phyloP scores from a whole-genome alignment of 192 early-diverging fungal genomes.

The Umbelopsis sp. region DNA sequence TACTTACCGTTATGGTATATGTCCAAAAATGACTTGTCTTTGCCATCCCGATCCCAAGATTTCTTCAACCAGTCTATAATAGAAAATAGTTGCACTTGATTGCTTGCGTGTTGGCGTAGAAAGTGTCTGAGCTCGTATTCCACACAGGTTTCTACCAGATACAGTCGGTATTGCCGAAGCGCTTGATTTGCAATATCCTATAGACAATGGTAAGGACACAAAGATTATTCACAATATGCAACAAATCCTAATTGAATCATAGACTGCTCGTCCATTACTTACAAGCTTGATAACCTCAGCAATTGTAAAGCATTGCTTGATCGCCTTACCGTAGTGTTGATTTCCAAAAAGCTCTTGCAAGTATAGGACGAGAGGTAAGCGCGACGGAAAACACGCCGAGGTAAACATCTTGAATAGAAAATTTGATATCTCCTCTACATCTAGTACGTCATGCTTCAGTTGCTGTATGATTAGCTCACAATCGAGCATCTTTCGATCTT shows the following conservation, averaged over 20 bases:
- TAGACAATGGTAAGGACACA: background rate
- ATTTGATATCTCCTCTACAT: conserved; percentile 55
- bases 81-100: conserved; percentile 26
- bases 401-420: conserved; percentile 66
- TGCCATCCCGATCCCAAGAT: conserved; percentile 36
- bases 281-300: conserved; percentile 62
- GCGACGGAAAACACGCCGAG: conserved; percentile 52
- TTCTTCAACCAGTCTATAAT: conserved; percentile 38
- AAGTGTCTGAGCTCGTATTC: conserved; percentile 49
- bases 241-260: no score
- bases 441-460: conserved; percentile 67
- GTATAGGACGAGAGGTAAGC: conserved; percentile 50
- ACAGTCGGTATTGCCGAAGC: conserved; percentile 33
- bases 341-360: conserved; percentile 60
- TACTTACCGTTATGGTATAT: conserved; percentile 16
- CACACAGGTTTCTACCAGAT: conserved; percentile 43
- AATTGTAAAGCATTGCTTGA: conserved; percentile 76
- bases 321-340: conserved; percentile 54
- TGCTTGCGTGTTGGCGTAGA: conserved; percentile 29
- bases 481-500: conserved; percentile 56
- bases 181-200: conserved; percentile 50
- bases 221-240: no score
- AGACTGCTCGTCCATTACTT: background rate
- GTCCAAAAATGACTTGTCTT: conserved; percentile 30
- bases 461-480: conserved; percentile 60